Conservation (phyloP, 139 green algal species). For the Chlamydomonas sp. region DNA sequence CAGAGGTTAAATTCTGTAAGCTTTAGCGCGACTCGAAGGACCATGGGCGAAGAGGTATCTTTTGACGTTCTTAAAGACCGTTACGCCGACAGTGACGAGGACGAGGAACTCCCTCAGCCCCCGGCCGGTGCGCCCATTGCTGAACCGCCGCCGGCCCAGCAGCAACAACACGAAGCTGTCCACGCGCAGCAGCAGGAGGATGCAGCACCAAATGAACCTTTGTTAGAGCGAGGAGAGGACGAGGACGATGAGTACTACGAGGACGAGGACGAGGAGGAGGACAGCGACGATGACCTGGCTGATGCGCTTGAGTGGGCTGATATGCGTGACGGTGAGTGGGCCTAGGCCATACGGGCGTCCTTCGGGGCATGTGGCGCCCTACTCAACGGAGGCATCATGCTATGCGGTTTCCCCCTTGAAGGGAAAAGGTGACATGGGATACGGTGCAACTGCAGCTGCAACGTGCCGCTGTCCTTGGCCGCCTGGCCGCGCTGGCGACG, state of each 20-base stretch:
- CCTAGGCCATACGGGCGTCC: background rate
- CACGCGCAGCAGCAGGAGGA: slow-evolving; percentile 9
- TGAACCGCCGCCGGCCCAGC: background rate
- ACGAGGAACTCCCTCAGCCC: background rate
- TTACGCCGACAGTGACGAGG: slow-evolving; percentile 38
- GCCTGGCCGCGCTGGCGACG: no score
- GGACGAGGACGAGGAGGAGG: slow-evolving; percentile 58
- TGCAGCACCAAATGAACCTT: no score
- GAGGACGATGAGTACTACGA: slow-evolving; percentile 40
- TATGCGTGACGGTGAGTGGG: slow-evolving; percentile 66
- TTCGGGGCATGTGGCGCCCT: background rate
- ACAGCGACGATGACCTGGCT: slow-evolving; percentile 65
- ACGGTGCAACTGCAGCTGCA: no score
- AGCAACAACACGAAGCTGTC: background rate
- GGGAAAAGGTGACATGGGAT: no score
- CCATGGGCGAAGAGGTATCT: slow-evolving; percentile 7
- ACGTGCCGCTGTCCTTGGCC: no score
- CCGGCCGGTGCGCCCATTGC: no score
- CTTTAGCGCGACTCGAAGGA: no score
- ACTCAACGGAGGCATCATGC: background rate
- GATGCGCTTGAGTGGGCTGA: slow-evolving; percentile 81
- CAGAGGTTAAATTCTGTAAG: no score
- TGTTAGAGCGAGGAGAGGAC: slow-evolving; percentile 29
- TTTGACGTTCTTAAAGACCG: slow-evolving; percentile 26
- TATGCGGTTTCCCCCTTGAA: no score